Conservation (phyloP, 495 filamentous ascomycete species). For the Aspergillus leporis region DNA sequence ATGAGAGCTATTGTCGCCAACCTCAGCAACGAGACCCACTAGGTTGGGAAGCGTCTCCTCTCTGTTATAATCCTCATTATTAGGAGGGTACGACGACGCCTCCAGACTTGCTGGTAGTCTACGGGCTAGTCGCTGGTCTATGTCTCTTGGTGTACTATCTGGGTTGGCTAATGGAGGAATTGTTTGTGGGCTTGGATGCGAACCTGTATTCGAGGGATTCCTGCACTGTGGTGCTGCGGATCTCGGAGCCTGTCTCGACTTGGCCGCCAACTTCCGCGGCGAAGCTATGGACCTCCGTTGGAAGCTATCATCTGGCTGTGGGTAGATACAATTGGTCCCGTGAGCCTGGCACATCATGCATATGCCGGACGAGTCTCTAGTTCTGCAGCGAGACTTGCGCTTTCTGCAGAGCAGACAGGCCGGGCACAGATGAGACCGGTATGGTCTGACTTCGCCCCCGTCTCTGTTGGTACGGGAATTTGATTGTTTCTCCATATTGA, state of each 20-base stretch:
- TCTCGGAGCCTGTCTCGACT: background rate
- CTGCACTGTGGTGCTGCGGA: background rate
- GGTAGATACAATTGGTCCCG: conserved; percentile 29
- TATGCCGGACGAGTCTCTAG: conserved; percentile 6
- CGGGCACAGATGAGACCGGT: conserved; percentile 26
- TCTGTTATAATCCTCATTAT: background rate
- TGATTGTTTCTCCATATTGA: conserved; percentile 5
- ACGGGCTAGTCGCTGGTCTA: background rate
- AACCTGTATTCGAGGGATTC: background rate
- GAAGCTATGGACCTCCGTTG: conserved; percentile 6
- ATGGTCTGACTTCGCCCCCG: conserved; percentile 17
- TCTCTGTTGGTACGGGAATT: background rate
- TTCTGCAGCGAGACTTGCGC: conserved; percentile 31
- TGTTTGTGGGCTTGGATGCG: background rate
- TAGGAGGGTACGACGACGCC: background rate
- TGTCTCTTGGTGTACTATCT: background rate
- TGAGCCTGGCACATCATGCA: conserved; percentile 30
- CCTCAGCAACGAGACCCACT: conserved; percentile 18
- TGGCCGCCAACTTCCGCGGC: conserved; percentile 15
- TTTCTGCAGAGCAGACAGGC: conserved; percentile 28
- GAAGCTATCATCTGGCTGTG: conserved; percentile 13
- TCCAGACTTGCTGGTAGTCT: background rate
- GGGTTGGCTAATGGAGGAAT: background rate
- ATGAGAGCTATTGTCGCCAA: conserved; percentile 25
- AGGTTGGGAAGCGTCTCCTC: conserved; percentile 12